These are phyloP conservation scores for Aspergillus bridgeri DNA, from an alignment of 495 filamentous ascomycete species.

Conservation along the genomic window DNA sequence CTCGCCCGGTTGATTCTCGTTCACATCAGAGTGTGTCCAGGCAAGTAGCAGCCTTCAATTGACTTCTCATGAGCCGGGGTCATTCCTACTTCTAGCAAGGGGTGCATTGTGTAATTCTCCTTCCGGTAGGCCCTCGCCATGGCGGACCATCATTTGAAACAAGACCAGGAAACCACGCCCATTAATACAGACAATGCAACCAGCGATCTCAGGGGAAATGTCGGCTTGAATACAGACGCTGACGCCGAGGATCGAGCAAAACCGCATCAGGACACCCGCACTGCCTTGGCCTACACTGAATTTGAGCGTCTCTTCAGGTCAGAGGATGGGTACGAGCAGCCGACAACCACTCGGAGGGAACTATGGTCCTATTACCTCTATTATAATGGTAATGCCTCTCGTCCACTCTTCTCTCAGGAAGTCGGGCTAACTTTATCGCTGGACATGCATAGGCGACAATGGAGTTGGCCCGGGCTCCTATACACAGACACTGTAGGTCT, in stretches of 20 bases:
- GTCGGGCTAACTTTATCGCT: not conserved
- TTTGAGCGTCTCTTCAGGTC: slow-evolving; percentile 40
- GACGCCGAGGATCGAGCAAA: not conserved
- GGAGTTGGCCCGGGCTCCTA: slow-evolving; percentile 48
- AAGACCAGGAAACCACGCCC: not conserved
- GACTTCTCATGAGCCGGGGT: not conserved
- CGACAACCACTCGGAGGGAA: slow-evolving; percentile 45
- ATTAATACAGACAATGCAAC: not conserved
- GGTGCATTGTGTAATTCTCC: too few species aligned
- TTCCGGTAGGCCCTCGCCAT: not conserved
- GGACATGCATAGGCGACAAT: slow-evolving; percentile 35
- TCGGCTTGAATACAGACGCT: not conserved
- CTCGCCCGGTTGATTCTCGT: not conserved
- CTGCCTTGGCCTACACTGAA: slow-evolving; percentile 9
- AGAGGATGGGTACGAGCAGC: slow-evolving; percentile 38
- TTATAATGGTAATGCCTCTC: slow-evolving; percentile 32
- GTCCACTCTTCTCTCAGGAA: not conserved
- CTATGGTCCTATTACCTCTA: slow-evolving; percentile 52
- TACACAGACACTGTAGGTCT: slow-evolving; percentile 40
- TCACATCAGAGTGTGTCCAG: not conserved
- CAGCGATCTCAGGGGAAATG: not conserved
- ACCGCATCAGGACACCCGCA: not conserved
- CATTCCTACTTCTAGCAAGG: not conserved
- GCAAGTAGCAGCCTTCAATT: not conserved
- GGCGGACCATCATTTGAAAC: not conserved